These are phyloP conservation scores for Xylaria nigripes DNA, from an alignment of 495 filamentous ascomycete genomes.

Conservation along the genomic window DNA sequence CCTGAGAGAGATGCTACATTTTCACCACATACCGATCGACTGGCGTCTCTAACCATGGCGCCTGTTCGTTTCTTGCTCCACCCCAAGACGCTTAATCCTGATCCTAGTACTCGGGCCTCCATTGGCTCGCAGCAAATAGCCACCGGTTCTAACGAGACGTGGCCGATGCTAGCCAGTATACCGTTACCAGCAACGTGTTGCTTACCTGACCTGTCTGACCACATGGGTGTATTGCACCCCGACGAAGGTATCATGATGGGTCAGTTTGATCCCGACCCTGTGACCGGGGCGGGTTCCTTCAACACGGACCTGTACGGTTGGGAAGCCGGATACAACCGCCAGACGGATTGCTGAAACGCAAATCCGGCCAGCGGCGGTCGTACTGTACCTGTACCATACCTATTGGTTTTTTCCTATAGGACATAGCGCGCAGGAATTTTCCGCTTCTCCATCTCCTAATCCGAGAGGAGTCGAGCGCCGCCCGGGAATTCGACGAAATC, in stretches of 20 bases:
- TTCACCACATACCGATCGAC: constrained; percentile 13
- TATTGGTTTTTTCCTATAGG: not conserved
- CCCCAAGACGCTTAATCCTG: constrained; percentile 14
- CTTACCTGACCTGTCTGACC: constrained; percentile 30
- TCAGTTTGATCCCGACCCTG: constrained; percentile 15
- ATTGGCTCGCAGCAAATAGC: constrained; percentile 15
- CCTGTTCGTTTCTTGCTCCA: constrained; percentile 16
- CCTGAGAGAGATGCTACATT: constrained; percentile 6
- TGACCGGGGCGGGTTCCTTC: constrained; percentile 18
- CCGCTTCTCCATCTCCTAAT: too few relatives aligned
- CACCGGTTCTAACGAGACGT: constrained; percentile 10
- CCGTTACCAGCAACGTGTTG: constrained; percentile 3
- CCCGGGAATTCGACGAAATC: too few relatives aligned
- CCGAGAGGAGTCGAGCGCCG: too few relatives aligned
- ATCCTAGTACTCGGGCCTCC: constrained; percentile 25
- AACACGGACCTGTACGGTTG: constrained; percentile 40
- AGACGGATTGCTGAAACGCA: constrained; percentile 16
- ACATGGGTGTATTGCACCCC: constrained; percentile 21
- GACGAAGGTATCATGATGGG: constrained; percentile 19
- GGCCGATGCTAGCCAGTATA: not conserved
- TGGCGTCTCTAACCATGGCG: not conserved
- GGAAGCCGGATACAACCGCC: constrained; percentile 37
- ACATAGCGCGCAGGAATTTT: not conserved
- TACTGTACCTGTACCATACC: too few relatives aligned
- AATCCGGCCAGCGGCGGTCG: not conserved